A percentile compares a stretch with the other conserved stretches of the same genome.
These are phyloP conservation scores for Salix viminalis DNA, from an alignment of 345 rosid species.

Conservation along the genomic window DNA sequence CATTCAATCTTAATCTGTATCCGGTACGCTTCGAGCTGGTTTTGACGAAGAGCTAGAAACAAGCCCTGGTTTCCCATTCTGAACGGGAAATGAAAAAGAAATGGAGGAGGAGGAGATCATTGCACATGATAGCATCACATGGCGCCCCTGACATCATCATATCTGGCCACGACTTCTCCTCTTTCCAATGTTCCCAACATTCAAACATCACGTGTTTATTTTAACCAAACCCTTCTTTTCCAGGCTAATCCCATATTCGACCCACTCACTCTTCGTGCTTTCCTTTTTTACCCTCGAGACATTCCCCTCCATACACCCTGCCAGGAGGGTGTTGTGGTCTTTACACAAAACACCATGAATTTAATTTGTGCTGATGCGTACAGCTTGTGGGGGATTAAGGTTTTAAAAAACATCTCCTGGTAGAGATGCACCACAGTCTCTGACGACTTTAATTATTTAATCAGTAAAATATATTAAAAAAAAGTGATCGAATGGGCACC, in stretches of 20 bases:
- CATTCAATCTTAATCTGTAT: too few species aligned
- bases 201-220: slow-evolving; percentile 54
- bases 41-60: neutral
- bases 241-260: slow-evolving; percentile 1
- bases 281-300: neutral
- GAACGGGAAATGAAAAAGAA: neutral
- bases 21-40: too few species aligned
- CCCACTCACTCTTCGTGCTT: neutral
- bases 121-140: slow-evolving; percentile 47
- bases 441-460: neutral
- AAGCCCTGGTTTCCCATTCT: neutral
- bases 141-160: slow-evolving; percentile 61
- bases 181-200: slow-evolving; percentile 68
- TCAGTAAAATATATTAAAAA: neutral
- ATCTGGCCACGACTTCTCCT: slow-evolving; percentile 65
- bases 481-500: neutral
- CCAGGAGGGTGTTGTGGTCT: neutral
- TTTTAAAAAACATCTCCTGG: neutral
- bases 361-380: neutral
- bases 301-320: neutral
- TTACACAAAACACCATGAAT: neutral
- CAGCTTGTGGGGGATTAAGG: neutral
- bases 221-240: neutral
- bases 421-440: neutral
- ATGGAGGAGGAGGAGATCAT: neutral